Evolutionary conservation across 1,139 yeast species (phyloP), one percentile per base, ranked within the genome.

Genomic region (Sugiyamaella pinicola): DNA sequence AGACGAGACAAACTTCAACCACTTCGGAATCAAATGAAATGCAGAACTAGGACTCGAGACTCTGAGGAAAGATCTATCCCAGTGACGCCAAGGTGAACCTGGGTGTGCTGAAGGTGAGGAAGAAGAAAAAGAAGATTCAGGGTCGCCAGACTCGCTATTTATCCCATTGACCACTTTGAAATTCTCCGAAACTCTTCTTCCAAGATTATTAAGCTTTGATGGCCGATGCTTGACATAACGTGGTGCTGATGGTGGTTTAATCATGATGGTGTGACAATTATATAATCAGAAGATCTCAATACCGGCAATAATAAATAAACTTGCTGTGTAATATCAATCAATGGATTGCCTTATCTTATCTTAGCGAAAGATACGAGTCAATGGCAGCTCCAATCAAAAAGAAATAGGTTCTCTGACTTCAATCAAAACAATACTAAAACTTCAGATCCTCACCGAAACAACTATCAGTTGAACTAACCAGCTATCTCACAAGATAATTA

Each of bases 21-120:
- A 43, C 33, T 43, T 33, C 22, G 47, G 47, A 29, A 43, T 33
- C 47, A 43, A n/a, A 22, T 43, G 24, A 13, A 43, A 33, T 8
- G 40, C 38, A n/a, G 28, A 21, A 2, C 29, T 33, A 13, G 47
- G 39, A 15, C 39, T 43, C 9, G 47, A 34, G 2, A 43, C 47
- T 33, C 31, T 4, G n/a, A 43, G 9, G 8, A 29, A 33, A 12
- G 47, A 21, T 13, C 18, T 43, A 24, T 29, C 19, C 33, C 31
- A 43, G 29, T 33, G 13, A 7, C 19, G 37, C 47, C 47, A 42
- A 7, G 34, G 35, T 5, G 34, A 26, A 3, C 22, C n/a, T 2
- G 15, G 19, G 2, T 22, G 13, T 12, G 24, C n/a, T 12, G 42
- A 39, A 17, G n/a, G 3, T n/a, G 41, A 38, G 13, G 41, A 38